Evolutionary conservation across 345 rosid species (phyloP).

Genomic region (Sisymbrium altissimum): DNA sequence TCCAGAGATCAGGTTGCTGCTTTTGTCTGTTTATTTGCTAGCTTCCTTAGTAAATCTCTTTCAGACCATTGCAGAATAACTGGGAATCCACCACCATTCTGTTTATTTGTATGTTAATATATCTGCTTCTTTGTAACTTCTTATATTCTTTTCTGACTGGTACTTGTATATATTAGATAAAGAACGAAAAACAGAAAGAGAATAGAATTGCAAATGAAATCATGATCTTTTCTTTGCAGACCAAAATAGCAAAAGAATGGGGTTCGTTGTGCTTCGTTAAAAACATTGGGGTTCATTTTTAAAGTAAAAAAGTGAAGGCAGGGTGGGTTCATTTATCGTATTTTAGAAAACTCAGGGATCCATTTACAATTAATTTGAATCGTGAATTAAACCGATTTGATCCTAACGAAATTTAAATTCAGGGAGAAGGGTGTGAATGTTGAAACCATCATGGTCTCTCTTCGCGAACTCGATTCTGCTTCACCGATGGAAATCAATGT

Average conservation of each 20-base stretch:
- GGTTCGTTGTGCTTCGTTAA: neutral
- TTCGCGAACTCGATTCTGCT: constrained; percentile 32
- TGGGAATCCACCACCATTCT: neutral
- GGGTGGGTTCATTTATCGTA: neutral
- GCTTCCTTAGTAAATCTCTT: too few species aligned
- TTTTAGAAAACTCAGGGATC: neutral
- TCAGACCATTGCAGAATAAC: neutral
- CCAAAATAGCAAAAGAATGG: neutral
- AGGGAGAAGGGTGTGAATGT: constrained; percentile 29
- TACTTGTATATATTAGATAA: neutral
- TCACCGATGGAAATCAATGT: constrained; percentile 54
- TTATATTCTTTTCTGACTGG: neutral
- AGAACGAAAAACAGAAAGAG: neutral
- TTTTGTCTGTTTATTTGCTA: neutral
- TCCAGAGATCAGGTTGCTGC: neutral
- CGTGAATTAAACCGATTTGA: neutral
- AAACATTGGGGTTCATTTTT: neutral
- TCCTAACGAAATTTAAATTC: neutral
- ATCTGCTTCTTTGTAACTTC: neutral
- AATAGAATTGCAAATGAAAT: neutral
- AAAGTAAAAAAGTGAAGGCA: neutral
- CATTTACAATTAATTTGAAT: neutral
- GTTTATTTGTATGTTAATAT: constrained; percentile 2
- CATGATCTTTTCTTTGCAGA: neutral
- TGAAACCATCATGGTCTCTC: constrained; percentile 37